Evolutionary conservation across 108 stramenopile genomes (phyloP), one percentile per base, ranked within the genome.

Genomic region (Nitzschia palea): DNA sequence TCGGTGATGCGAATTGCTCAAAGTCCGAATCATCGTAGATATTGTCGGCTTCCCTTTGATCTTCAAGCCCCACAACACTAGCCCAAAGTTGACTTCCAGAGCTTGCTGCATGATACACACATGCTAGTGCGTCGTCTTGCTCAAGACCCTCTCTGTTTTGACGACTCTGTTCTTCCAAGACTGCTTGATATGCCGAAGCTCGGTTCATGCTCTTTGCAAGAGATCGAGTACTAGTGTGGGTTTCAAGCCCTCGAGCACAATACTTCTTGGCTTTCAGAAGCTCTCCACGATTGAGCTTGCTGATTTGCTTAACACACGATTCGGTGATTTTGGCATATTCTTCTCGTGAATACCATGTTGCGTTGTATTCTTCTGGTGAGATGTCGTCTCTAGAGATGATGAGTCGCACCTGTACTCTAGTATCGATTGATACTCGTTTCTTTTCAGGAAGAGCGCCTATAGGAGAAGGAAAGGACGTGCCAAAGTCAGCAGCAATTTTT

Each of bases 31-130:
- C n/a, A 52, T 52, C 51, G 2, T 25, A 25, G 17, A 26, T 26
- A 22, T 2, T 1, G 2, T 52, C 51, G 5, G 51, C 51, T 2
- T 22, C 51, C 25, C 5, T 22, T 52, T 26, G 51, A 52, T 52
- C 51, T 52, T 23, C 25, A 23, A 17, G 17, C 14, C 51, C 51
- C 14, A 52, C 23, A 25, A 26, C 25, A 23, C 25, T 52, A 26
- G 51, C 51, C 51, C 51, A 52, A 6, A 52, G 51, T 52, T 52
- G 51, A 26, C 20, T 22, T 2, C 51, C 27, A 14, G 51, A 52
- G 51, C 25, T 52, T 2, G 27, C 51, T 2, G 23, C 23, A 23
- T 6, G 51, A 23, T 52, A 52, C 23, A 52, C 12, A 26, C 14
- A 52, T 2, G 51, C 51, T 14, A 6, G 23, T 14, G 17, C 23